Conservation (phyloP, 2,329 filamentous ascomycete genomes). For the Trichoderma sp. region DNA sequence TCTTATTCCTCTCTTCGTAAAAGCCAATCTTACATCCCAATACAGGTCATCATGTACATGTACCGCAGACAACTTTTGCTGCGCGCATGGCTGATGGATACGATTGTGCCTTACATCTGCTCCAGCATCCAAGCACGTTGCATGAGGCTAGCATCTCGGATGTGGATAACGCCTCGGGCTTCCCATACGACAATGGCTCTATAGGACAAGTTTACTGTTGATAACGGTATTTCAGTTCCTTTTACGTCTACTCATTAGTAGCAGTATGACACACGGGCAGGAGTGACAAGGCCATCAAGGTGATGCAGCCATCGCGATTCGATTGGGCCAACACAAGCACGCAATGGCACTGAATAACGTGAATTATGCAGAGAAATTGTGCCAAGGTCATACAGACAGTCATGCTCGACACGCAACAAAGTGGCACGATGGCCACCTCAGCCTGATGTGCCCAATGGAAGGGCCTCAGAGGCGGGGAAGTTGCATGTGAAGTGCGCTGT, state of each 20-base stretch:
- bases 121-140: neutral
- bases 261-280: neutral
- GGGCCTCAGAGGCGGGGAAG: neutral
- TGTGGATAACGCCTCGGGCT: neutral
- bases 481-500: constrained; percentile 11
- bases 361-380: neutral
- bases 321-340: neutral
- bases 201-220: neutral
- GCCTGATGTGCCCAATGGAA: neutral
- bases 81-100: neutral
- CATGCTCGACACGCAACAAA: neutral
- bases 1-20: neutral
- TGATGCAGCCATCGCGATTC: neutral
- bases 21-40: neutral
- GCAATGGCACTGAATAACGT: neutral
- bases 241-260: neutral
- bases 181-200: neutral
- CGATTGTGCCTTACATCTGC: neutral
- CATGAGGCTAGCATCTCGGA: neutral
- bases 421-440: constrained; percentile 20
- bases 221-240: neutral
- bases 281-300: neutral
- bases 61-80: neutral
- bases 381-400: neutral
- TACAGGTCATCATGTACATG: neutral